Conservation (phyloP, 2,329 filamentous ascomycete genomes). For the Fusarium illudens region DNA sequence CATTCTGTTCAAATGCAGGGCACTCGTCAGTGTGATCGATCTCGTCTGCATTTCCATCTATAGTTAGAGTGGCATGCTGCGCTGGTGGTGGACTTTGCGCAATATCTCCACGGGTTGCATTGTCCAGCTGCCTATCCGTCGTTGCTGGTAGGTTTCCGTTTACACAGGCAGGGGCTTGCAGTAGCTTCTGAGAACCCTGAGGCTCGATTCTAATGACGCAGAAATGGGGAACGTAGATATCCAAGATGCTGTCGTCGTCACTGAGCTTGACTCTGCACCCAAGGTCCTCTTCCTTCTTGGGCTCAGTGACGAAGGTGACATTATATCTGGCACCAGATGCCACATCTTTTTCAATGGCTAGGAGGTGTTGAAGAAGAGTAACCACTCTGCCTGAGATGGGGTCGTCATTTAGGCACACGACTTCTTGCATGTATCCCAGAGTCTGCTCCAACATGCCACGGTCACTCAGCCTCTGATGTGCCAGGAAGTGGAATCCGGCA, state of each 20-base stretch:
- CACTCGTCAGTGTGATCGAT: constrained; percentile 7
- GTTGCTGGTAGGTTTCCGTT: neutral
- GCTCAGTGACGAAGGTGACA: constrained; percentile 25
- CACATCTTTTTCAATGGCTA: constrained; percentile 53
- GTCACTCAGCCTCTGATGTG: constrained; percentile 53
- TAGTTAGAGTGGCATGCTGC: neutral
- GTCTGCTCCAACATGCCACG: constrained; percentile 52
- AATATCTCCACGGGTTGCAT: rapidly evolving
- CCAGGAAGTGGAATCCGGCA: constrained; percentile 43
- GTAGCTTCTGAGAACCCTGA: neutral
- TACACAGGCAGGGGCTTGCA: neutral
- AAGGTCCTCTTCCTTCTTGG: constrained; percentile 32
- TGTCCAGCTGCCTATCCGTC: rapidly evolving
- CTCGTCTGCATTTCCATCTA: neutral
- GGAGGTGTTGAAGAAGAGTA: constrained; percentile 51
- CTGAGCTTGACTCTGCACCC: constrained; percentile 19
- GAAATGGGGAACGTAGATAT: constrained; percentile 54
- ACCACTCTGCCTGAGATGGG: constrained; percentile 50
- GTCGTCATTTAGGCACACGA: constrained; percentile 48
- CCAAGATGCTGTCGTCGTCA: constrained; percentile 34
- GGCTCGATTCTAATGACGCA: constrained; percentile 50
- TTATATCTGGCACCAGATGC: constrained; percentile 41
- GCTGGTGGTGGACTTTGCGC: neutral
- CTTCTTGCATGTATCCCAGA: constrained; percentile 48
- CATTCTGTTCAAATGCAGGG: constrained; percentile 12